Base-by-base conservation (phyloP, 345 rosid species). In the Melaleuca quinquenervia region DNA sequence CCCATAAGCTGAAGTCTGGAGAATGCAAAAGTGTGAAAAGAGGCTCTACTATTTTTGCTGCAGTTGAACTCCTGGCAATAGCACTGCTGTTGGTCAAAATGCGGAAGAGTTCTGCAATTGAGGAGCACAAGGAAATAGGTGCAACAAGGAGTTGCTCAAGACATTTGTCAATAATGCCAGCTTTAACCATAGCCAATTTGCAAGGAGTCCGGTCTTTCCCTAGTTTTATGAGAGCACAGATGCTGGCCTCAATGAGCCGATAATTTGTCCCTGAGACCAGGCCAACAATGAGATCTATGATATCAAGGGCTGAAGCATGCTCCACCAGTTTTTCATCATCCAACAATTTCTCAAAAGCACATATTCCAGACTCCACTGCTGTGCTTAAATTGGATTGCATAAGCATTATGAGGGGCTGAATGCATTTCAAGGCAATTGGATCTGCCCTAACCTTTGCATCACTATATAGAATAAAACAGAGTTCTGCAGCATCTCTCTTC, bases 1-100 rank as follows among this genome's bases (percentile, higher is more conserved):
- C 99, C 98, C 94, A 92, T 84, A 94, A 90, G 85, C 89, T 89
- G 89, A 96, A 94, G 88, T 96, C 98, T 32, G 96, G 93, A 86
- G 93, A 94, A 87, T 91, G 95, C 90, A 96, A 91, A 88, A 94
- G 92, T 88, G 89, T 86, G 88, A 95, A 96, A 86, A 96, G 96
- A 56, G 99, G 99, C 83, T 95, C 98, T 53, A 96, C 96, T 84
- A 93, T 91, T 90, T 93, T 94, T 64, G 95, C 93, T 82, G 96
- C 96, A 85, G 92, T 94, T 52, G 95, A 91, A 89, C 98, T 91
- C 89, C 92, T 92, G 64, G 99, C 98, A 84, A 95, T 93, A 49
- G 94, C 93, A 80, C 93, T 94, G 89, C 95, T 94, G 87, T 96
- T 96, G 83, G 99, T 96, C 84, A 96, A 91, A 89, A 96, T 95